These are phyloP conservation scores for Maudiozyma bulderi DNA, from an alignment of 805 yeast genomes.

Conservation along the genomic window DNA sequence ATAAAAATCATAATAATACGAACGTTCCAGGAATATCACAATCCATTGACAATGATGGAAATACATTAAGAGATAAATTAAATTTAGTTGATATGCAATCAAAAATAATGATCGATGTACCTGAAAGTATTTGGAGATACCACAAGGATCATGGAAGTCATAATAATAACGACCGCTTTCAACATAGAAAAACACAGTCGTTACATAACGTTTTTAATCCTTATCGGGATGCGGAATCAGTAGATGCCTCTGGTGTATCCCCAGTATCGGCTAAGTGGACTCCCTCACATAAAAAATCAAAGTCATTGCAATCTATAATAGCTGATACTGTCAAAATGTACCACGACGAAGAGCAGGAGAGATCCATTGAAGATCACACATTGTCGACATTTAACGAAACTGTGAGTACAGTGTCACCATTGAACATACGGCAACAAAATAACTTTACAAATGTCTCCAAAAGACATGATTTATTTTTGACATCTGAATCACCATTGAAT, in stretches of 20 bases:
- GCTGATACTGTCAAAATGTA: conserved; percentile 17
- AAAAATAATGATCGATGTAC: conserved; percentile 24
- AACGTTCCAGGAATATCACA: neutral
- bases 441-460: neutral
- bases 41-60: neutral
- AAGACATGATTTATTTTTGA: conserved; percentile 20
- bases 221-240: neutral
- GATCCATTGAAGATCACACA: neutral
- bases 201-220: neutral
- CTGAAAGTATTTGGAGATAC: conserved; percentile 24
- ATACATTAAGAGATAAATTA: conserved; percentile 2
- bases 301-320: conserved; percentile 24
- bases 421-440: conserved; percentile 8
- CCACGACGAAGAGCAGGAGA: neutral
- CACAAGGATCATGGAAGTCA: conserved; percentile 8
- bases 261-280: neutral
- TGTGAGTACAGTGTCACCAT: conserved; percentile 12
- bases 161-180: neutral
- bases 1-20: neutral
- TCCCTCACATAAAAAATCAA: conserved; percentile 7
- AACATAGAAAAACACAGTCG: conserved; percentile 3
- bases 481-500: conserved; percentile 31
- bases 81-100: conserved; percentile 23
- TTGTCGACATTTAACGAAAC: neutral
- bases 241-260: neutral